These are phyloP conservation scores for Leptodermis oblonga DNA, from an alignment of 257 asterid species.

Conservation along the genomic window DNA sequence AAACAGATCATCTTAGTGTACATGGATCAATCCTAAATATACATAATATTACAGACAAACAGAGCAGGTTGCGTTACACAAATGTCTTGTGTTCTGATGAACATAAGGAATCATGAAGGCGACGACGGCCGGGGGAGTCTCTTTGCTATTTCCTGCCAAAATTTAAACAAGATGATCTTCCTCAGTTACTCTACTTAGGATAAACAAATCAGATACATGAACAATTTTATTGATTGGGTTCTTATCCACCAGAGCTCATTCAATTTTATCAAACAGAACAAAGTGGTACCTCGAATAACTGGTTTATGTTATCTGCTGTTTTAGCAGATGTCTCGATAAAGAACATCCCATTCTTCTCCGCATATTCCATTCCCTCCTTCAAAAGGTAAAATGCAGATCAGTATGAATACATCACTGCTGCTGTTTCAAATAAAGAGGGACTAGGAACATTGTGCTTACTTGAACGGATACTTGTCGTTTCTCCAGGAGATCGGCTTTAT, in stretches of 20 bases:
- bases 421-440: background rate
- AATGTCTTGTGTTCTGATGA: background rate
- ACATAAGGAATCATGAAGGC: conserved; percentile 33
- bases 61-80: conserved; percentile 25
- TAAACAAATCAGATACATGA: background rate
- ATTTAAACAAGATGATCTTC: background rate
- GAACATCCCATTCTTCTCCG: conserved; percentile 96
- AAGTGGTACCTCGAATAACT: conserved; percentile 86
- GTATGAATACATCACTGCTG: conserved; percentile 5
- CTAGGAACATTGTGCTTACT: conserved; percentile 39
- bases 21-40: conserved; percentile 21
- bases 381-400: conserved; percentile 13
- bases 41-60: conserved; percentile 39
- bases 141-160: conserved; percentile 71
- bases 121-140: conserved; percentile 72
- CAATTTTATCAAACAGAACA: background rate
- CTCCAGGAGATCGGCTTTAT: conserved; percentile 92
- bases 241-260: background rate
- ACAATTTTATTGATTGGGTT: background rate
- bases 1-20: background rate
- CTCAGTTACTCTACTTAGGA: background rate
- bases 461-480: conserved; percentile 77
- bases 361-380: conserved; percentile 82
- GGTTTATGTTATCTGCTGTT: conserved; percentile 99
- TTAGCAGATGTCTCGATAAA: conserved; percentile 98